phyloP scores from a whole-genome alignment of 768 basidiomycete species.

The Calocera cornea region DNA sequence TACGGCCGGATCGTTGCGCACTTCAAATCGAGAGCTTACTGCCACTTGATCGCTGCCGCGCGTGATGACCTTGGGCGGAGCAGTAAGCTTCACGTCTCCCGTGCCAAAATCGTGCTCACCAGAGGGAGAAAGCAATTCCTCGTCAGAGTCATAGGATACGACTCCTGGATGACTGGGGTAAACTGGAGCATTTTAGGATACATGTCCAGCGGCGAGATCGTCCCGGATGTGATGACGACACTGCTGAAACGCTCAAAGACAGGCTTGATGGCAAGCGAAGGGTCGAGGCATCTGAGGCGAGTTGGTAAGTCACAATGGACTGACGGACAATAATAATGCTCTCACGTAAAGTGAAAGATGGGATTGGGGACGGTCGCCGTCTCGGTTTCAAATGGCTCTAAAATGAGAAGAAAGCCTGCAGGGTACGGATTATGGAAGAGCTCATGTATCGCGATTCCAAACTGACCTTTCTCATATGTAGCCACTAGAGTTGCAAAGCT shows the following conservation, averaged over 20 bases:
- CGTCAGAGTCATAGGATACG: slow-evolving; percentile 94
- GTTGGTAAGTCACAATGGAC: neutral
- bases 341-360: slow-evolving; percentile 90
- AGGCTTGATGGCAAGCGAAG: slow-evolving; percentile 91
- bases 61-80: slow-evolving; percentile 68
- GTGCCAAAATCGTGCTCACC: slow-evolving; percentile 38
- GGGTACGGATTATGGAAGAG: slow-evolving; percentile 4
- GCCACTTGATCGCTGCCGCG: slow-evolving; percentile 97
- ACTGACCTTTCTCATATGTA: slow-evolving; percentile 86
- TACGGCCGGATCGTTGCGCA: slow-evolving; percentile 96
- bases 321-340: slow-evolving; percentile 6
- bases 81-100: neutral
- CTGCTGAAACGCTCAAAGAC: slow-evolving; percentile 97
- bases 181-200: slow-evolving; percentile 99
- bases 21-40: slow-evolving; percentile 96
- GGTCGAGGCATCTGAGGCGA: slow-evolving; percentile 75
- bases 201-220: slow-evolving; percentile 97
- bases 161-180: slow-evolving; percentile 90
- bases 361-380: slow-evolving; percentile 98
- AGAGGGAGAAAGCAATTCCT: slow-evolving; percentile 92
- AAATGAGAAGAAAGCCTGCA: slow-evolving; percentile 83
- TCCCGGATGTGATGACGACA: slow-evolving; percentile 97
- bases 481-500: slow-evolving; percentile 91
- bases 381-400: slow-evolving; percentile 97
- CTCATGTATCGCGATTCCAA: neutral